These are phyloP conservation scores for Alternaria sp. DNA, from an alignment of 2,329 filamentous ascomycete genomes.

Conservation along the genomic window DNA sequence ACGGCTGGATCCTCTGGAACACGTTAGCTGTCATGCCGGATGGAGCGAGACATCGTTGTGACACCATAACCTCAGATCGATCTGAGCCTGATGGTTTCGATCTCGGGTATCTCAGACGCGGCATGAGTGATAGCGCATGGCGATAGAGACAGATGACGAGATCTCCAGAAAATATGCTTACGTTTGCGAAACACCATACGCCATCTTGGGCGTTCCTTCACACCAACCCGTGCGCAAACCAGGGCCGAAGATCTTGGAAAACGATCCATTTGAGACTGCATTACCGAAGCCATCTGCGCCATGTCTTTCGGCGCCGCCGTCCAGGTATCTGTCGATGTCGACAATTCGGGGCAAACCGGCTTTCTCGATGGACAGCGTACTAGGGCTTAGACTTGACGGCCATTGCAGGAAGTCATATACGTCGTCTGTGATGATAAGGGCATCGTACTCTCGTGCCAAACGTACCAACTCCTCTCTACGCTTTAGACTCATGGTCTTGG, in stretches of 20 bases:
- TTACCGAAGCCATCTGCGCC: slow-evolving; percentile 74
- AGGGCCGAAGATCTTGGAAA: slow-evolving; percentile 85
- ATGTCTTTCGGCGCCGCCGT: slow-evolving; percentile 58
- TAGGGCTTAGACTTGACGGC: slow-evolving; percentile 54
- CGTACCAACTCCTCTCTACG: slow-evolving; percentile 72
- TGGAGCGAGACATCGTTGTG: slow-evolving; percentile 7
- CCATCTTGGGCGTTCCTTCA: slow-evolving; percentile 70
- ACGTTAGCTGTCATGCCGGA: slow-evolving; percentile 26
- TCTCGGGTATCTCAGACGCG: not conserved
- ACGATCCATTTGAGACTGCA: slow-evolving; percentile 83
- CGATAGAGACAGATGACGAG: not conserved
- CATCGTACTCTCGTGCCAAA: slow-evolving; percentile 80
- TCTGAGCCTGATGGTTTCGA: not conserved
- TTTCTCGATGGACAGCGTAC: slow-evolving; percentile 41
- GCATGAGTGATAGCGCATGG: not conserved
- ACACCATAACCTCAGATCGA: slow-evolving; percentile 1
- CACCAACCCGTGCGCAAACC: slow-evolving; percentile 89
- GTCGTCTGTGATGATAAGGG: slow-evolving; percentile 85
- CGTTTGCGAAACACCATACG: slow-evolving; percentile 65
- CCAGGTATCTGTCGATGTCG: slow-evolving; percentile 75
- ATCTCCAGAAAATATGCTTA: slow-evolving; percentile 45
- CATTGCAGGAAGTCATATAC: slow-evolving; percentile 94
- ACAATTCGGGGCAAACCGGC: slow-evolving; percentile 72
- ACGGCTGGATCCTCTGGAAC: slow-evolving; percentile 59
- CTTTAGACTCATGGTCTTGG: slow-evolving; percentile 75